Evolutionary conservation across 1,284 basidiomycete species (phyloP), one percentile per base, ranked within the genome.

Genomic region (Moniliella sp.): DNA sequence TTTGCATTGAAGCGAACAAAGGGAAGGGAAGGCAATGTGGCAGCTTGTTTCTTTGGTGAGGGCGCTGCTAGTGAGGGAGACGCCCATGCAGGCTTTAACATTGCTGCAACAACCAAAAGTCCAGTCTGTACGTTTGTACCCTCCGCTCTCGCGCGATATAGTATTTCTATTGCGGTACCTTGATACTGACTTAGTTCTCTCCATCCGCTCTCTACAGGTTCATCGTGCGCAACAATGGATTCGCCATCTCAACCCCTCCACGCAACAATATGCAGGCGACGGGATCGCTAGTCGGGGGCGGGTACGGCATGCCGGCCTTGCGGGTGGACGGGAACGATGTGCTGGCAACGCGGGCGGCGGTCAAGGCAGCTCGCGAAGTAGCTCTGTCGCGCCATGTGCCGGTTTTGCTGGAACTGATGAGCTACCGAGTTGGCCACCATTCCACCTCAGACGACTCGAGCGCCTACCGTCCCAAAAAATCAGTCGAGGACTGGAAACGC

Each of bases 401-500:
- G 4, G 78, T 91, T 0, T 66, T 93, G 18, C 69, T 93, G 34
- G 84, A 93, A 64, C 78, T 42, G 14, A 53, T 52, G 49, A 49
- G 49, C 17, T 50, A 50, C 30, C 48, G 47, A 12, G 75, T 91
- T 3, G 78, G 83, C 12, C 83, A 91, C 57, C 83, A 91, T 60
- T 83, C 79, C 11, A 91, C 83, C 17, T 84, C 80, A 8, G 84
- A 91, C 57, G 83, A 91, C 61, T 84, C 80, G 11, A 81, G 78
- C 49, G 81, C 81, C 15, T 91, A 91, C 61, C 50, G 48, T n/a
- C 42, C 43, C 33, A 43, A 42, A 25, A 33, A 46, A 15, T 40
- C 44, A 2, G 46, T 49, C 4, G 46, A 49, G 18, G 42, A 36
- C 39, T 53, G 50, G 50, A 53, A 47, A 33, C 41, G 45, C 33